Evolutionary conservation across 768 basidiomycete species (phyloP), one percentile per base, ranked within the genome.

Genomic region (Tulasnella sp.): DNA sequence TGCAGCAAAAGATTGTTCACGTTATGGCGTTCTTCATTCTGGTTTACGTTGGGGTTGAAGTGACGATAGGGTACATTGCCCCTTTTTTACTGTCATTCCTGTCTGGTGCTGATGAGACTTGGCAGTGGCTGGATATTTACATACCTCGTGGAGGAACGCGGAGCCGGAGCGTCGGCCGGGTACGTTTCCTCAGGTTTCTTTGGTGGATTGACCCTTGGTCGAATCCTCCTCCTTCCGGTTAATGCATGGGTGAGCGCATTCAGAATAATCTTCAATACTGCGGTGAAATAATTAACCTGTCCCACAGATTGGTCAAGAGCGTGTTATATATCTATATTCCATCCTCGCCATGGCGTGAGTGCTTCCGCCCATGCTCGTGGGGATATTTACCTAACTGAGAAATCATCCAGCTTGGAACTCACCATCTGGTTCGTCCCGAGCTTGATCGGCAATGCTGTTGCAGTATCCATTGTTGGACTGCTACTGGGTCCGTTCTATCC

Each of bases 181-280:
- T 86, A 86, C 75, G 81, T 86, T 71, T 83, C 84, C 2, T 78
- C 82, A 14, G 85, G 84, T 5, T 85, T 85, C 79, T 85, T 84
- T 74, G 84, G 82, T n/a, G 73, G 74, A 6, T 41, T 74, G 32
- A 72, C 70, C 3, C 71, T 76, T 8, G 75, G 75, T 5, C 67
- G 75, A 16, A 14, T 76, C 9, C 35, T 68, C 2, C 66, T 76
- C 17, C 63, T 75, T 3, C 67, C 37, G 1, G 47, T 76, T 16
- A 76, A 69, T 37, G 36, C 37, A 22, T 36, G 36, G 72, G 72
- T 75, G 44, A 16, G n/a, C 29, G 62, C 12, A 64, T 16, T 9
- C n/a, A 5, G 3, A 59, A 22, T 40, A 8, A 16, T 52, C 32
- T 19, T 44, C 35, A 1, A 6, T 4, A 19, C 2, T n/a, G 35